These are phyloP conservation scores for Volvox carteri DNA, from an alignment of 163 green algal genomes.

Conservation along the genomic window DNA sequence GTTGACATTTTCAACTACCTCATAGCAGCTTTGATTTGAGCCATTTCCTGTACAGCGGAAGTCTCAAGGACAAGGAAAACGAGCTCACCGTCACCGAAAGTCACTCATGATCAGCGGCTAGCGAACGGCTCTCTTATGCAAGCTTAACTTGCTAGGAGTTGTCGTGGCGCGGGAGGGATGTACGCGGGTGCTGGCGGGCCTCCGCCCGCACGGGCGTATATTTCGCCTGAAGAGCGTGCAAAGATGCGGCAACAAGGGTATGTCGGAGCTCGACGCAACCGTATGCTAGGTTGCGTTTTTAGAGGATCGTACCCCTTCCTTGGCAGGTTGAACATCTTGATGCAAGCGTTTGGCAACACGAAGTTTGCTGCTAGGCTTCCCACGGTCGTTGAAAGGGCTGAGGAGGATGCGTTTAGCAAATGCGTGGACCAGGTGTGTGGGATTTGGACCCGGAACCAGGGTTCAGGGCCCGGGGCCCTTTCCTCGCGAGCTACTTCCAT, in stretches of 20 bases:
- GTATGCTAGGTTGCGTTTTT: background rate
- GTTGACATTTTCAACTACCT: too few relatives aligned
- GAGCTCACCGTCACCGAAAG: too few relatives aligned
- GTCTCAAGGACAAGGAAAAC: too few relatives aligned
- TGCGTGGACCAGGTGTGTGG: background rate
- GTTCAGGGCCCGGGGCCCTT: too few relatives aligned
- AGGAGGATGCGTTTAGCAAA: slow-evolving; percentile 25
- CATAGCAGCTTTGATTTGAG: too few relatives aligned
- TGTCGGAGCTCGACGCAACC: background rate
- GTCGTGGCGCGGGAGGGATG: too few relatives aligned
- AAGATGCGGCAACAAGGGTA: slow-evolving; percentile 33
- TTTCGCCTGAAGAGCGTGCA: background rate
- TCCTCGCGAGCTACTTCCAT: too few relatives aligned
- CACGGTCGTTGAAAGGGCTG: slow-evolving; percentile 6
- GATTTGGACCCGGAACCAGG: too few relatives aligned
- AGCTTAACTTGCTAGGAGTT: too few relatives aligned
- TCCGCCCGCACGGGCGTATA: background rate
- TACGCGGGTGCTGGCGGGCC: slow-evolving; percentile 8
- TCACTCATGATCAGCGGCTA: too few relatives aligned
- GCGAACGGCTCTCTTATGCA: too few relatives aligned
- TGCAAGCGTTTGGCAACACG: background rate
- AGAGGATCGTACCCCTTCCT: background rate
- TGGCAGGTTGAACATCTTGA: slow-evolving; percentile 7
- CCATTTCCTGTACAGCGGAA: too few relatives aligned
- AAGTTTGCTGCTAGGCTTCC: slow-evolving; percentile 5